Base-by-base conservation (phyloP, 2,329 filamentous ascomycete genomes). In the Eutypa lata region DNA sequence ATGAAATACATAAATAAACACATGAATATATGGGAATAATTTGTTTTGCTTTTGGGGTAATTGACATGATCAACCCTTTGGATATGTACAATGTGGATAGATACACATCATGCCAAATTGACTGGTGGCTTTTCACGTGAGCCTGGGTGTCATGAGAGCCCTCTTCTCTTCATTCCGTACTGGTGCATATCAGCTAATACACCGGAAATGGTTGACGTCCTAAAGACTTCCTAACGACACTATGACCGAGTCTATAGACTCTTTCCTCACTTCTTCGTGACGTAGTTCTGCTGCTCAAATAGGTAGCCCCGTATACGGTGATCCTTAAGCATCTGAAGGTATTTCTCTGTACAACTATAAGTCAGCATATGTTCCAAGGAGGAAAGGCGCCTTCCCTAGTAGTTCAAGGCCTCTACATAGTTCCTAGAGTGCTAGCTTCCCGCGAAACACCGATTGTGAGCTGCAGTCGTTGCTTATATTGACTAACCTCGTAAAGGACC, bases 251-350 rank as follows among this genome's bases (percentile, higher is more conserved):
- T n/a, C n/a, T n/a, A n/a, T n/a, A n/a, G 13, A 16, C 4, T 38
- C 35, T 16, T 47, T 45, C 52, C 57, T 37, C 61, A 60, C 53
- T 59, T 54, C 55, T 62, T 57, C 26, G 55, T 18, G 46, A 86
- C 68, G 72, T 90, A 90, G 76, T 91, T 91, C 68, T 89, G 86
- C 74, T 92, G 89, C 67, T 91, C 76, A 64, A 90, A 91, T 59
- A 90, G 76, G 71, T 89, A 90, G 54, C 90, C 90, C 76, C 84
- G 87, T 69, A 93, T 80, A 74, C 89, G 88, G 66, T 88, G 80
- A 59, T 88, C 81, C 74, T 88, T 88, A 62, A 94, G 76, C 61
- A 93, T 76, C 72, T 91, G 81, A 58, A 94, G 79, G 68, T 93
- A 94, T 68, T 87, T 84, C 59, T 69, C 67, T 69, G 53, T 49